phyloP scores from a whole-genome alignment of 2,329 filamentous ascomycete genomes.

The Exophiala aquamarina region DNA sequence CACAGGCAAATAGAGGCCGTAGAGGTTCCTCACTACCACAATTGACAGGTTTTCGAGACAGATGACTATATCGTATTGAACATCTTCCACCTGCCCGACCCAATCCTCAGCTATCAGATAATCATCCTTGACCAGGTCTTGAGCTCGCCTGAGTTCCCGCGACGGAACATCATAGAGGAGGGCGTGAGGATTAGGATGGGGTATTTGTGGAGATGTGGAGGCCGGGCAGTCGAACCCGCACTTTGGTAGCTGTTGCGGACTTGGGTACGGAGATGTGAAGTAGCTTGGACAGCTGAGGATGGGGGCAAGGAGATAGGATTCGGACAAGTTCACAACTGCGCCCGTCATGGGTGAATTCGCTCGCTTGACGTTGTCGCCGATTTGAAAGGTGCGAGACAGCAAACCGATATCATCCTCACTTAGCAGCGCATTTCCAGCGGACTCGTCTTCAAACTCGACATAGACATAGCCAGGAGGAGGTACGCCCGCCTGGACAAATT shows the following conservation, averaged over 20 bases:
- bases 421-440: conserved; percentile 43
- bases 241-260: background rate
- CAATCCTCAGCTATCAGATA: conserved; percentile 56
- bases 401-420: conserved; percentile 48
- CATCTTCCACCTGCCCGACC: conserved; percentile 54
- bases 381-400: conserved; percentile 53
- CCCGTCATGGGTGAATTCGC: conserved; percentile 52
- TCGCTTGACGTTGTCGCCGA: conserved; percentile 58
- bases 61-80: conserved; percentile 52
- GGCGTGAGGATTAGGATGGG: conserved; percentile 25
- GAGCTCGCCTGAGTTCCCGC: conserved; percentile 46
- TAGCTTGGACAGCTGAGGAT: conserved; percentile 24
- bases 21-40: conserved; percentile 51
- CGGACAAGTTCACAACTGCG: conserved; percentile 51
- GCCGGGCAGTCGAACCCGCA: conserved; percentile 16
- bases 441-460: conserved; percentile 40
- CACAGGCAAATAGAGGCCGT: conserved; percentile 42
- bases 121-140: conserved; percentile 51
- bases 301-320: conserved; percentile 46
- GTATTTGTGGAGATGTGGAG: conserved; percentile 16
- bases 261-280: background rate
- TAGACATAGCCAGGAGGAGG: conserved; percentile 55
- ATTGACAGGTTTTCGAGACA: conserved; percentile 54
- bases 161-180: conserved; percentile 43
- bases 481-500: conserved; percentile 19